Conservation (phyloP, 2,329 filamentous ascomycete species). For the Xylariaceae sp. region DNA sequence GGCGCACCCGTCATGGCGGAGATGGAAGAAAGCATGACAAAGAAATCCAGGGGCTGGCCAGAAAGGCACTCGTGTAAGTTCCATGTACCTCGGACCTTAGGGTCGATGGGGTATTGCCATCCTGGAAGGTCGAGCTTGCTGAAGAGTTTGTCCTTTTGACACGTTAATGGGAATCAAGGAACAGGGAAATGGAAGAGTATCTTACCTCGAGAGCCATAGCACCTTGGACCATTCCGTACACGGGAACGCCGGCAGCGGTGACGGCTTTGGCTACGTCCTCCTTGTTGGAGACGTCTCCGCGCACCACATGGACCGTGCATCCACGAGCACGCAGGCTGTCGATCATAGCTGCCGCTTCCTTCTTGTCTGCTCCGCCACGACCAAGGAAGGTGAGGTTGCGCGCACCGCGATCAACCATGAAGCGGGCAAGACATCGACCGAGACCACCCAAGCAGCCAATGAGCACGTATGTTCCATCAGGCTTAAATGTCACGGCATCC, state of each 20-base stretch:
- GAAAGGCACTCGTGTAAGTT: slow-evolving; percentile 25
- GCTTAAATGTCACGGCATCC: slow-evolving; percentile 21
- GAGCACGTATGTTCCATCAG: slow-evolving; percentile 30
- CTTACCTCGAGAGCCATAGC: slow-evolving; percentile 44
- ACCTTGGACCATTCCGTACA: slow-evolving; percentile 31
- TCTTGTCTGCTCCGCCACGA: slow-evolving; percentile 35
- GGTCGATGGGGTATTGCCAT: slow-evolving; percentile 24
- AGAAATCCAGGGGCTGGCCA: slow-evolving; percentile 44
- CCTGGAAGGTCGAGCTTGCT: slow-evolving; percentile 19
- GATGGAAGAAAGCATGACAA: slow-evolving; percentile 43
- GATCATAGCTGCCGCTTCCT: slow-evolving; percentile 34
- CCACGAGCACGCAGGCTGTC: slow-evolving; percentile 31
- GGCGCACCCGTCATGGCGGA: slow-evolving; percentile 39
- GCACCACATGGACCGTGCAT: slow-evolving; percentile 34
- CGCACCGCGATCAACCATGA: slow-evolving; percentile 42
- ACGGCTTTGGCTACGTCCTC: slow-evolving; percentile 34
- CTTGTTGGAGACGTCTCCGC: slow-evolving; percentile 34
- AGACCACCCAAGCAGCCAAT: slow-evolving; percentile 40
- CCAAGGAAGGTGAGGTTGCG: slow-evolving; percentile 41
- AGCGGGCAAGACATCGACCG: slow-evolving; percentile 40
- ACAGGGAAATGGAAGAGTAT: not conserved
- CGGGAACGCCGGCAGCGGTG: slow-evolving; percentile 21
- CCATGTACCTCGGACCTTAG: slow-evolving; percentile 28
- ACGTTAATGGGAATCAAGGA: not conserved
- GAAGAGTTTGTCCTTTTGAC: slow-evolving; percentile 10